These are phyloP conservation scores for Neonectria hederae DNA, from an alignment of 2,329 filamentous ascomycete species.

Conservation along the genomic window DNA sequence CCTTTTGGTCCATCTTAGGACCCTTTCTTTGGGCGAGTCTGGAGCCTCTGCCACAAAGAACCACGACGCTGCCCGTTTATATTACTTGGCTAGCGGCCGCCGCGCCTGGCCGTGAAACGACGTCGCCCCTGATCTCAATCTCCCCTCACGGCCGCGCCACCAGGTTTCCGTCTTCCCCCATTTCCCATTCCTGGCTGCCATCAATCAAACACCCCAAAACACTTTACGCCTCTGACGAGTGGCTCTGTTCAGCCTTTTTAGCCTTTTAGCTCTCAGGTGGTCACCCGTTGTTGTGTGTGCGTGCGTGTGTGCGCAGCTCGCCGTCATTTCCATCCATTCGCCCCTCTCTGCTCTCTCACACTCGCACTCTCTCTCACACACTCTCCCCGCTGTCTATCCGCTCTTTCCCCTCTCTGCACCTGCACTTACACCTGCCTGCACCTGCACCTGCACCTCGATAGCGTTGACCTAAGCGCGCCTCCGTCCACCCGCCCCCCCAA, in stretches of 20 bases:
- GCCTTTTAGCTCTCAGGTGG: background rate
- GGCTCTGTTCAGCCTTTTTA: slow-evolving; percentile 5
- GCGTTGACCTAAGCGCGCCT: slow-evolving; percentile 9
- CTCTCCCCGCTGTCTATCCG: background rate
- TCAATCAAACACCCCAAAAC: slow-evolving; percentile 16
- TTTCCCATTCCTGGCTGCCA: slow-evolving; percentile 9
- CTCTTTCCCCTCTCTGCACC: background rate
- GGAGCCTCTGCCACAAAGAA: background rate
- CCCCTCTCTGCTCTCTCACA: background rate
- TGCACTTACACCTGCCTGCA: background rate
- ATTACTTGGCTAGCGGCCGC: slow-evolving; percentile 36
- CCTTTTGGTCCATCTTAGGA: background rate
- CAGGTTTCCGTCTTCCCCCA: slow-evolving; percentile 7
- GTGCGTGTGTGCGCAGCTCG: background rate
- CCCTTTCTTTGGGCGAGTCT: background rate
- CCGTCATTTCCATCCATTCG: background rate
- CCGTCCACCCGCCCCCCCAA: slow-evolving; percentile 5
- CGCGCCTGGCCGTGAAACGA: slow-evolving; percentile 42
- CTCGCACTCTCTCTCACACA: background rate
- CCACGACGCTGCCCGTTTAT: slow-evolving; percentile 26
- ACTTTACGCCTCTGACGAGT: slow-evolving; percentile 34
- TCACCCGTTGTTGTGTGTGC: background rate
- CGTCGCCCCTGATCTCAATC: slow-evolving; percentile 36
- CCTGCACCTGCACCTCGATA: background rate
- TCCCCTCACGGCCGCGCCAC: slow-evolving; percentile 30